Evolutionary conservation across 192 early-diverging fungal genomes (phyloP), one percentile per base, ranked within the genome.

Genomic region (Linnemannia exigua): DNA sequence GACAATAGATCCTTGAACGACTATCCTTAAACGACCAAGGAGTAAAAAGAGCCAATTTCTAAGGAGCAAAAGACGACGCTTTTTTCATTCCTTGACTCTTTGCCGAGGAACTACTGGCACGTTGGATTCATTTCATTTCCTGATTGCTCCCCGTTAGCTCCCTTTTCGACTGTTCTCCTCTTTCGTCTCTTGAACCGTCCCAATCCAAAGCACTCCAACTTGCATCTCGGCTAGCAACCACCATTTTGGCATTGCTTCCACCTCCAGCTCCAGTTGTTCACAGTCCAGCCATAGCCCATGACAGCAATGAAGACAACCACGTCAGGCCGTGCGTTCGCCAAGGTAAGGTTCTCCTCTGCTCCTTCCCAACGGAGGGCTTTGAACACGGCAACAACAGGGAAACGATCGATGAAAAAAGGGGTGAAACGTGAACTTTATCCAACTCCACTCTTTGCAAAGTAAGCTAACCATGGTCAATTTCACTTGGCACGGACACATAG

Each of bases 311-410:
- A 83, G 46, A 83, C 75, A 17, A 83, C 81, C 6, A 83, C 81
- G 0, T 83, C 81, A 15, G 81, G 81, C 58, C 81, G 81, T 9
- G 81, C 81, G n/a, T 83, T 77, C 54, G 81, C 81, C 47, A 83
- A 83, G 81, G 81, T 83, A 36, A 83, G 75, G n/a, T n/a, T n/a
- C n/a, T n/a, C 9, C 63, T 4, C 44, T 25, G 22, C 3, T 47
- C 19, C 38, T 17, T 22, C 38, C 9, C n/a, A 8, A 46, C 37
- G 22, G 28, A 2, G 5, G 25, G 5, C 3, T 12, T 37, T 37
- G 9, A 58, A 58, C 22, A 25, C 19, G 52, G n/a, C 20, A 19
- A 9, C 52, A 58, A 58, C 6, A 20, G 51, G 8, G 52, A 58
- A 44, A 22, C 1, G 8, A 20, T 58, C 8, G 52, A n/a, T n/a